Evolutionary conservation across 2,329 filamentous ascomycete species (phyloP), one percentile per base, ranked within the genome.

Genomic region (Bipolaris victoriae): DNA sequence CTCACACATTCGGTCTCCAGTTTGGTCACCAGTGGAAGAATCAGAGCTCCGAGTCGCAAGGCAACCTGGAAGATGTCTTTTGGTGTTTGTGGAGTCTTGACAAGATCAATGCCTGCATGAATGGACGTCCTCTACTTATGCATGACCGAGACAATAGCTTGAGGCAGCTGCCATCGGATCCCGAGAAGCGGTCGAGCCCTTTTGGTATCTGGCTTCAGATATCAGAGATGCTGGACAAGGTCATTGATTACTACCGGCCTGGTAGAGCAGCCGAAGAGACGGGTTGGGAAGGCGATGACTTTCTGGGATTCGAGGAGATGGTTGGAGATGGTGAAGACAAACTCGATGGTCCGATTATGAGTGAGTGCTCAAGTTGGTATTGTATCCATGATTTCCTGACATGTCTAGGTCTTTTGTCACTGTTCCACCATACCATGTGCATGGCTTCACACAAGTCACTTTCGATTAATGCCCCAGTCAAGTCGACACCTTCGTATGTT

Each of bases 381-480:
- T 33, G 7, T 29, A 24, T 7, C 45, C 69, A 67, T 7, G 20
- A 9, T 39, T 35, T 44, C 10, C 57, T 65, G 51, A 67, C 33
- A 63, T 55, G 43, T 64, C 16, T 20, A 82, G 80, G 78, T 13
- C 76, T 84, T 5, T 70, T 86, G 7, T 84, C 86, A 55, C 69
- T 86, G 2, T 85, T 82, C 67, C 85, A 86, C 57, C 81, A 86
- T 63, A 79, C 81, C 20, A 82, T 84, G 49, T 82, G 82, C 35
- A 85, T 86, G 64, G 75, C 84, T 2, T 84, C 83, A 3, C 83
- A 84, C 68, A 82, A 83, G 40, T 81, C 81, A 1, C 70, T 77
- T 24, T 75, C 75, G 5, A 76, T 78, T 57, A 70, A 78, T 53
- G 77, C 73, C 31, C 78, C 76, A 13, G 79, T 82, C 41, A 77